Conservation (phyloP, 371 early-diverging fungal species). For the Circinella minor region DNA sequence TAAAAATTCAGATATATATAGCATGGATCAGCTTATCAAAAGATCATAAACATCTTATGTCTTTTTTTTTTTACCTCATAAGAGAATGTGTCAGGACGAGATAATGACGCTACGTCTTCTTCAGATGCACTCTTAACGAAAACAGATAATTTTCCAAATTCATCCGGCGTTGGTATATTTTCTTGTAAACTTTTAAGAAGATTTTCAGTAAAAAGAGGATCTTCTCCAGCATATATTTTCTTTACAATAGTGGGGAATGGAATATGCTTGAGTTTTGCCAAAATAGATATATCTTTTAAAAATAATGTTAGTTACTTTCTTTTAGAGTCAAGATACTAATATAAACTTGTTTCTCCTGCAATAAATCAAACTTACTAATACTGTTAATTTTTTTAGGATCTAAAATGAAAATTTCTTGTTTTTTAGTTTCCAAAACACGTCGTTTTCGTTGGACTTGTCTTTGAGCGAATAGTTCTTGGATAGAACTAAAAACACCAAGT, state of each 20-base stretch:
- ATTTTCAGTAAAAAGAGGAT: constrained; percentile 66
- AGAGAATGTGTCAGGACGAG: constrained; percentile 85
- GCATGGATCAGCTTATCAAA: too few relatives aligned
- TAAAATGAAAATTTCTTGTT: constrained; percentile 68
- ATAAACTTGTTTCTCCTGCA: neutral
- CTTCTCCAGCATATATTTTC: constrained; percentile 69
- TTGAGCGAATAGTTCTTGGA: constrained; percentile 80
- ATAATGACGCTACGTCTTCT: constrained; percentile 68
- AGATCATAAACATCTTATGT: too few relatives aligned
- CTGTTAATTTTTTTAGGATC: constrained; percentile 80
- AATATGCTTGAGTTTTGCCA: constrained; percentile 71
- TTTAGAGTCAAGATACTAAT: too few relatives aligned
- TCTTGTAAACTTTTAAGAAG: constrained; percentile 68
- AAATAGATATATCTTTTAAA: constrained; percentile 64
- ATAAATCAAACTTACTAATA: constrained; percentile 56
- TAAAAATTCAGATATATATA: constrained; percentile 17
- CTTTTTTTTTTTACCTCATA: constrained; percentile 60
- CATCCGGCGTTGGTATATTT: constrained; percentile 76
- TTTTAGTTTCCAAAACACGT: constrained; percentile 30
- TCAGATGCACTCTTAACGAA: constrained; percentile 69
- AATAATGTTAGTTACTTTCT: neutral
- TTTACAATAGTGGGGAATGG: constrained; percentile 61
- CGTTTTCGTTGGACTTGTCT: constrained; percentile 58
- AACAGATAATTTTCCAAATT: constrained; percentile 72
- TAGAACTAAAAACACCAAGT: constrained; percentile 68